These are phyloP conservation scores for Penicillium sp. DNA, from an alignment of 2,329 filamentous ascomycete species.

Conservation along the genomic window DNA sequence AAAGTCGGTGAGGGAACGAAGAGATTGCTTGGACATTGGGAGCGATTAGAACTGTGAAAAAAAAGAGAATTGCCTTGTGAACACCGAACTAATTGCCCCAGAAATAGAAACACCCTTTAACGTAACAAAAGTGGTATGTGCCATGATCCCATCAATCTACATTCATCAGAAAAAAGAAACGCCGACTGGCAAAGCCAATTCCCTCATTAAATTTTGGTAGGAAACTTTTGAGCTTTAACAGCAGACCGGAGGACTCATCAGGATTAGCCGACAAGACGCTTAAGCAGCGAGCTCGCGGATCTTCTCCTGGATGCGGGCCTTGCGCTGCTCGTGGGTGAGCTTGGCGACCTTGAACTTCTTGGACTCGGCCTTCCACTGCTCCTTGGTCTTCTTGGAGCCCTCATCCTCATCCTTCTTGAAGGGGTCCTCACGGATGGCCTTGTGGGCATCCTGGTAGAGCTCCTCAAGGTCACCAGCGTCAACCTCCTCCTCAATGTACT, in stretches of 20 bases:
- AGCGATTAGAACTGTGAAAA: constrained; percentile 36
- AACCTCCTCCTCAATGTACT: constrained; percentile 96
- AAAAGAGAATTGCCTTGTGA: constrained; percentile 35
- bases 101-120: constrained; percentile 21
- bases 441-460: constrained; percentile 91
- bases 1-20: constrained; percentile 31
- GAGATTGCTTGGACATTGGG: constrained; percentile 33
- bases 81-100: constrained; percentile 38
- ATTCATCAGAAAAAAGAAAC: constrained; percentile 29
- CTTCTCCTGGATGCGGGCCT: constrained; percentile 82
- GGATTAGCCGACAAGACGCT: constrained; percentile 31
- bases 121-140: constrained; percentile 33
- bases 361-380: constrained; percentile 93
- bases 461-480: constrained; percentile 98
- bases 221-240: constrained; percentile 25
- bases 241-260: constrained; percentile 19
- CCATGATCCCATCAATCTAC: constrained; percentile 37
- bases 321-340: constrained; percentile 81
- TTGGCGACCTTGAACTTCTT: constrained; percentile 82
- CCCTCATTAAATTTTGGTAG: constrained; percentile 30
- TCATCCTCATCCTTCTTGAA: constrained; percentile 85
- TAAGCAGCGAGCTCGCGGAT: constrained; percentile 74
- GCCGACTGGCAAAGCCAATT: constrained; percentile 30
- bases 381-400: constrained; percentile 92
- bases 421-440: constrained; percentile 95